Conservation (phyloP, 768 basidiomycete genomes). For the Mrakia frigida region DNA sequence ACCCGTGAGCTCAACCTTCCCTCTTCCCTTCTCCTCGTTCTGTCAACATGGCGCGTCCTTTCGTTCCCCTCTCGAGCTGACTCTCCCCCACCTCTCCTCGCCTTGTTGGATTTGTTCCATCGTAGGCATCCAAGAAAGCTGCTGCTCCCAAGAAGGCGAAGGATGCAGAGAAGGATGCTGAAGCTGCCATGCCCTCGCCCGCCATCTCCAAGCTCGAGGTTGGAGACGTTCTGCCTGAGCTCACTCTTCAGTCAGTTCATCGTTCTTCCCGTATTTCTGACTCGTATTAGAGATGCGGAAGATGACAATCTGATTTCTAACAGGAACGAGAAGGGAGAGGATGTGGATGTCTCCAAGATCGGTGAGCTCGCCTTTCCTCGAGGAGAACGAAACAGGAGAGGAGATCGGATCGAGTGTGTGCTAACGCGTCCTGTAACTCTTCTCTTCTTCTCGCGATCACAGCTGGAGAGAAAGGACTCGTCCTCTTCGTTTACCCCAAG, state of each 20-base stretch:
- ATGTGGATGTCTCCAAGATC: slow-evolving; percentile 62
- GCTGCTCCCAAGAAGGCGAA: slow-evolving; percentile 38
- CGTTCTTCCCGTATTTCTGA: background rate
- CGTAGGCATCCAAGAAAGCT: slow-evolving; percentile 14
- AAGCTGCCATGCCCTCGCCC: slow-evolving; percentile 24
- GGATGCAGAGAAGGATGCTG: slow-evolving; percentile 37
- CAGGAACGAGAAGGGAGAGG: slow-evolving; percentile 71
- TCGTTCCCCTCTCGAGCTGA: background rate
- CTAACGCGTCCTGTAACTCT: background rate
- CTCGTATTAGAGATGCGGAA: background rate
- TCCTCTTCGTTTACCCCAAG: slow-evolving; percentile 53
- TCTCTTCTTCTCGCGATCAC: slow-evolving; percentile 34
- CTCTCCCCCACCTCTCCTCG: background rate
- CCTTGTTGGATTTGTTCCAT: background rate
- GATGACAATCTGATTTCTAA: too few relatives aligned
- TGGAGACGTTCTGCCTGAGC: slow-evolving; percentile 67
- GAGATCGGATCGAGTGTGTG: background rate
- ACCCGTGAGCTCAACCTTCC: background rate
- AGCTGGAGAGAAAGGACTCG: slow-evolving; percentile 61
- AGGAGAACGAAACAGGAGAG: background rate
- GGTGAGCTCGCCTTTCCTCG: slow-evolving; percentile 32
- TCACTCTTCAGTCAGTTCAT: slow-evolving; percentile 56
- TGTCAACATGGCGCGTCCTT: too few relatives aligned
- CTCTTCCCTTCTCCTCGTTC: background rate
- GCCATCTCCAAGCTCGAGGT: slow-evolving; percentile 51